Percentiles rank a stretch among this genome's conserved stretches.
Conservation (phyloP, 257 asterid genomes). For the Euphrasia confusa region DNA sequence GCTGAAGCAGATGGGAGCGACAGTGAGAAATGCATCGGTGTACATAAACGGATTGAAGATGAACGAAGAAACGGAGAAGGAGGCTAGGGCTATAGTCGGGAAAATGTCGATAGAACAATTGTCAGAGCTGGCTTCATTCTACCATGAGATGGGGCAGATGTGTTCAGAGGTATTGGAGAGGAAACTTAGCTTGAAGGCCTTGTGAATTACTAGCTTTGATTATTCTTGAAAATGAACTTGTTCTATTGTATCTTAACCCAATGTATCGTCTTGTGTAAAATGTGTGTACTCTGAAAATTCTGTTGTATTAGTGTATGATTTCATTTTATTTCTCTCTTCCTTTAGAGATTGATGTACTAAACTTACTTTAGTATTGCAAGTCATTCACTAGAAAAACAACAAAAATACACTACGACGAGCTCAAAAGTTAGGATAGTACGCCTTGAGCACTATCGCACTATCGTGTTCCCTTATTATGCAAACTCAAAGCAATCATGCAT, state of each 20-base stretch:
- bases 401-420: too few relatives aligned
- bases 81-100: constrained; percentile 31
- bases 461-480: neutral
- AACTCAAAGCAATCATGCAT: constrained; percentile 8
- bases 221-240: neutral
- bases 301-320: too few relatives aligned
- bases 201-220: neutral
- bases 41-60: constrained; percentile 37
- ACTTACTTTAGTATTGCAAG: too few relatives aligned
- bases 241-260: neutral
- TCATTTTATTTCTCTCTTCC: too few relatives aligned
- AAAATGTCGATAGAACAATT: constrained; percentile 51
- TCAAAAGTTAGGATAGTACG: too few relatives aligned
- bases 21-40: constrained; percentile 42
- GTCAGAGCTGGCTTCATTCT: constrained; percentile 39
- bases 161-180: constrained; percentile 51
- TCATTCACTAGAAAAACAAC: too few relatives aligned
- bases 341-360: too few relatives aligned
- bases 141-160: constrained; percentile 50
- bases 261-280: neutral
- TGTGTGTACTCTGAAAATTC: neutral
- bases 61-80: constrained; percentile 38
- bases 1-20: constrained; percentile 14
- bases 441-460: too few relatives aligned
- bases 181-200: constrained; percentile 27